Evolutionary conservation across 228 moss, liverwort and hornwort genomes (phyloP).

Genomic region (Sphagnum magellanicum): DNA sequence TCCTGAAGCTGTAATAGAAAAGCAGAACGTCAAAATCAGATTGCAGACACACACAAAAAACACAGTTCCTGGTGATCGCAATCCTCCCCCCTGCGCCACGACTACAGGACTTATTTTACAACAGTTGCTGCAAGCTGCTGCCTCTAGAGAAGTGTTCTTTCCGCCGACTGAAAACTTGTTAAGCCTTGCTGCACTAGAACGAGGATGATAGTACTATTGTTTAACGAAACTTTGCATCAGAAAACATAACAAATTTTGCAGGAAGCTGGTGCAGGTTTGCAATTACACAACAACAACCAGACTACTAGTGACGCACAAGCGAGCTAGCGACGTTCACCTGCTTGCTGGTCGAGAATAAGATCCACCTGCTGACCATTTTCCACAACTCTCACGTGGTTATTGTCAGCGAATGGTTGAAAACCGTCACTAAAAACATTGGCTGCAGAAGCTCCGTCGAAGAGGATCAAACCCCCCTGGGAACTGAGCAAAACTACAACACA

Average conservation of each 20-base stretch:
- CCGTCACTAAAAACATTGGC: neutral
- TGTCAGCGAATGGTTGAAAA: slow-evolving; percentile 8
- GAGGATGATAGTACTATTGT: neutral
- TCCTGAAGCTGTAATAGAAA: slow-evolving; percentile 6
- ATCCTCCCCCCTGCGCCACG: neutral
- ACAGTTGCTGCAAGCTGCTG: no score
- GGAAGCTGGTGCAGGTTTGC: neutral
- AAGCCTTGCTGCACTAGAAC: neutral
- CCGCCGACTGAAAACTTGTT: neutral
- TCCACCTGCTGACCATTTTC: slow-evolving; percentile 33
- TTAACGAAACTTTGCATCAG: no score
- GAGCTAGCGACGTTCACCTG: slow-evolving; percentile 14
- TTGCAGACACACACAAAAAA: neutral
- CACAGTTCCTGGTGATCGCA: neutral
- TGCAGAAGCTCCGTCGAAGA: no score
- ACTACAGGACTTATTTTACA: no score
- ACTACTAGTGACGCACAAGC: neutral
- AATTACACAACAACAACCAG: neutral
- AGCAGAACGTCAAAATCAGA: neutral
- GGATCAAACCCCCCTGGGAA: no score
- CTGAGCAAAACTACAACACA: no score
- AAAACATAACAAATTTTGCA: no score
- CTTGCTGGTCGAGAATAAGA: slow-evolving; percentile 26
- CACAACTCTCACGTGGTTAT: slow-evolving; percentile 32
- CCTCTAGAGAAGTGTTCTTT: no score